Base-by-base conservation (phyloP, 441 rosid species). In the Arabidopsis lyrata region DNA sequence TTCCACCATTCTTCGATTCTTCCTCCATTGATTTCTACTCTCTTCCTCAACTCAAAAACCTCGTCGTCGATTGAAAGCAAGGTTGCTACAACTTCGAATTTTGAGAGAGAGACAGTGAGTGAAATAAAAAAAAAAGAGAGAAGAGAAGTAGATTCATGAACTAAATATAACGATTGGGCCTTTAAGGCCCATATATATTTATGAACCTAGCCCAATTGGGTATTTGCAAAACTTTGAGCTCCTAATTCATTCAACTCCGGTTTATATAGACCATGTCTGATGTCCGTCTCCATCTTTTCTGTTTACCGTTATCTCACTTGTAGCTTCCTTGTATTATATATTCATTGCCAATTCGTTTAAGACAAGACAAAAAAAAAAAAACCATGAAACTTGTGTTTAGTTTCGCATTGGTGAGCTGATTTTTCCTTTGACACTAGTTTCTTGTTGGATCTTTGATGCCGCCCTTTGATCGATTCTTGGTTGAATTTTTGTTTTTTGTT, bases 1-100 rank as follows among this genome's bases (percentile, higher is more conserved):
- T 78, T 24, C 85, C 87, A 52, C 86, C 88, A 45, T 83, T 86
- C 8, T 72, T 81, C 0, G 89, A 63, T 39, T 86, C 89, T 52
- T 87, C 94, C 61, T 86, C 96, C 94, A 86, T 90, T 24, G 59
- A 32, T 64, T 63, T 2, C 38, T 16, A 36, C 56, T 56, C 71
- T 48, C 49, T 5, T 35, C 66, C 52, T 45, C 63, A 35, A 15
- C 57, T 71, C 65, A 2, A 44, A 44, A 53, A 3, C 2, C 3
- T 38, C 24, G 55, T 12, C 20, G 38, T 52, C 38, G 74, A 65
- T 35, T 73, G 66, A 36, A 67, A 63, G 53, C 70, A 14, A 1
- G 4, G 1, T 42, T 42, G 48, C 48, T 39, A 13, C 47, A 45
- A 15, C 50, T 65, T 61, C 13, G 38, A 57, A 52, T 41, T 54